Conservation (phyloP, 306 rosid genomes). For the Pterocarpus santalinus region DNA sequence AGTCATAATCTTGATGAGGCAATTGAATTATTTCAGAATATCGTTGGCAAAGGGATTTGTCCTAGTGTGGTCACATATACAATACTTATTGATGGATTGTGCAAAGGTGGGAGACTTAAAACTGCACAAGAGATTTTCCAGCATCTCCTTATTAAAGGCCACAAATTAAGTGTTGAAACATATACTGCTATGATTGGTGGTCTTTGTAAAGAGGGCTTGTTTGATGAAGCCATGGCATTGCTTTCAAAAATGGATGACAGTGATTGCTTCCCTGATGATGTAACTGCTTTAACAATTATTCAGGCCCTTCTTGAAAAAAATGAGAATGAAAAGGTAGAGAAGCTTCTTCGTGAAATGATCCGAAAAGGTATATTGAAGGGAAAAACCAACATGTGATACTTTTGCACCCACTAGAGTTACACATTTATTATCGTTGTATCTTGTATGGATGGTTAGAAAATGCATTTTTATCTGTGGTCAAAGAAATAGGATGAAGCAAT, state of each 20-base stretch:
- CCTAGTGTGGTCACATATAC: background rate
- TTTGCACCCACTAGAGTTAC: too few species aligned
- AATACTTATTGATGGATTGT: background rate
- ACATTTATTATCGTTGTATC: too few species aligned
- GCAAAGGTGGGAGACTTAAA: background rate
- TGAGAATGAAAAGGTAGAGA: background rate
- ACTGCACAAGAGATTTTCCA: background rate
- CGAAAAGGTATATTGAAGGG: background rate
- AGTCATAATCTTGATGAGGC: background rate
- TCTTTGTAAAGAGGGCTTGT: background rate
- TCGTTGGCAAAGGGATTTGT: background rate
- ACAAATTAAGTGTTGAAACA: background rate
- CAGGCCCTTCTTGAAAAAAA: background rate
- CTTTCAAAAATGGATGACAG: background rate
- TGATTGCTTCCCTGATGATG: background rate
- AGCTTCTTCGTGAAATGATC: background rate
- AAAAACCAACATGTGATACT: too few species aligned
- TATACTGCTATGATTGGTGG: background rate
- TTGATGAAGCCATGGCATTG: background rate
- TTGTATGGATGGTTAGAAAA: too few species aligned
- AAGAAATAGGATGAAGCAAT: too few species aligned
- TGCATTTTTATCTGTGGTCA: too few species aligned
- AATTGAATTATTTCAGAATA: background rate
- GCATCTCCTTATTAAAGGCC: background rate
- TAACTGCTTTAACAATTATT: background rate